phyloP scores from a whole-genome alignment of 768 basidiomycete genomes.

The Hygrophorus pudorinus region DNA sequence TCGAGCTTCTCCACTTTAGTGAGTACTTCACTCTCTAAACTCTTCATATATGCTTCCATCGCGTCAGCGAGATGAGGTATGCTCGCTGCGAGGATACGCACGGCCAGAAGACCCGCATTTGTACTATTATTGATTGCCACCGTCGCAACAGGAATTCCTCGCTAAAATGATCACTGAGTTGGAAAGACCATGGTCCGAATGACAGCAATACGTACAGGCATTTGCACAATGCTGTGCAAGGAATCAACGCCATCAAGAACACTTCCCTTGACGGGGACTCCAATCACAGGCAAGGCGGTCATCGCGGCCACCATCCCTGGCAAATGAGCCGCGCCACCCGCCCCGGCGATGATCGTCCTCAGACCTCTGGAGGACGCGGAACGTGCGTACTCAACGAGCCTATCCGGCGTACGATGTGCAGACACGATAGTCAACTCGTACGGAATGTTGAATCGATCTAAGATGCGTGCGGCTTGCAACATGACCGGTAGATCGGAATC shows the following conservation, averaged over 20 bases:
- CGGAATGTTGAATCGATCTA: slow-evolving; percentile 74
- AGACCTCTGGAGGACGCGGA: slow-evolving; percentile 59
- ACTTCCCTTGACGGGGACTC: slow-evolving; percentile 95
- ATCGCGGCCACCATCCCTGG: slow-evolving; percentile 98
- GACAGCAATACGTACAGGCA: slow-evolving; percentile 70
- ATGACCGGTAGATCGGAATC: slow-evolving; percentile 96
- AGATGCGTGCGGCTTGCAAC: slow-evolving; percentile 77
- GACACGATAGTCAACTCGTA: slow-evolving; percentile 95
- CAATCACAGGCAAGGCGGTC: slow-evolving; percentile 87
- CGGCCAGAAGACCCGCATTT: slow-evolving; percentile 87
- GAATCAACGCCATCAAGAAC: slow-evolving; percentile 93
- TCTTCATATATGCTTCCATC: slow-evolving; percentile 68
- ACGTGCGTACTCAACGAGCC: slow-evolving; percentile 75
- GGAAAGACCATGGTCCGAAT: slow-evolving; percentile 3
- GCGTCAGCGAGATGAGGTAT: slow-evolving; percentile 52
- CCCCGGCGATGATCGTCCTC: slow-evolving; percentile 82
- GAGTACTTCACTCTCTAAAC: slow-evolving; percentile 66
- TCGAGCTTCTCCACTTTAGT: slow-evolving; percentile 69
- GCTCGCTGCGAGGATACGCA: slow-evolving; percentile 77
- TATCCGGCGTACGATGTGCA: slow-evolving; percentile 88
- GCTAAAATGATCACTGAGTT: slow-evolving; percentile 31
- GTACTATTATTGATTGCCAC: slow-evolving; percentile 94
- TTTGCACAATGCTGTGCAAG: slow-evolving; percentile 96
- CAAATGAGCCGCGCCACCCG: slow-evolving; percentile 96
- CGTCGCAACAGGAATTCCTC: slow-evolving; percentile 94